Evolutionary conservation across 352 stramenopile species (phyloP), one percentile per base, ranked within the genome.

Genomic region (Peronosclerospora sorghi): DNA sequence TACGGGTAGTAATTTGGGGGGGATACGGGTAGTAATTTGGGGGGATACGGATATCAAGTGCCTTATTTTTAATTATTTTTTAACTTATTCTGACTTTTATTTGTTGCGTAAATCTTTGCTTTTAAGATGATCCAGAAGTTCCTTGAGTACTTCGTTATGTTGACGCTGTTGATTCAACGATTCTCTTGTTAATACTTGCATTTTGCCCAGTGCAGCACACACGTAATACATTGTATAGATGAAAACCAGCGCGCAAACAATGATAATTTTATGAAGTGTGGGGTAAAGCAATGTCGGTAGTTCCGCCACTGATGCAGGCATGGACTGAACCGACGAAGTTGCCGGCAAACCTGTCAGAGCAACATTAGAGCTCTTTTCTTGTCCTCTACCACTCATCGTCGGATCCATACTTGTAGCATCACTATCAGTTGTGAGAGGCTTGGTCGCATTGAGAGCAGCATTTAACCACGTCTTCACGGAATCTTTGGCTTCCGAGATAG

Each of bases 141-240:
- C 58, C 26, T 75, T 64, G 17, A 88, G 62, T 6, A 91, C 29
- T 23, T 72, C 60, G 39, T 87, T 63, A 21, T 91, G 79, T 41
- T 85, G 60, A 1, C 46, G 56, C 38, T 88, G 72, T 29, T 85
- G 66, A 5, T 65, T 28, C 12, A 91, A 41, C 6, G 60, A 54
- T 38, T 87, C 72, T 29, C 56, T 58, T 8, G 75, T 75, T 19
- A 86, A 48, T 20, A 30, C 15, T 45, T 73, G 61, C 69, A 87
- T 86, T 41, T 86, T 56, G 18, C 83, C 58, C 30, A 87, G 53
- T 21, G 66, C 48, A 15, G 43, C 51, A 47, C 61, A 68, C 21
- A 87, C 66, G 2, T 65, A 71, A 37, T 76, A 68, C 52, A 88
- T 79, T 6, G 62, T 81, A 54, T 74, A 86, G 43, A 87, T 48